These are phyloP conservation scores for Silybum marianum DNA, from an alignment of 129 eudicot genomes.

Conservation along the genomic window DNA sequence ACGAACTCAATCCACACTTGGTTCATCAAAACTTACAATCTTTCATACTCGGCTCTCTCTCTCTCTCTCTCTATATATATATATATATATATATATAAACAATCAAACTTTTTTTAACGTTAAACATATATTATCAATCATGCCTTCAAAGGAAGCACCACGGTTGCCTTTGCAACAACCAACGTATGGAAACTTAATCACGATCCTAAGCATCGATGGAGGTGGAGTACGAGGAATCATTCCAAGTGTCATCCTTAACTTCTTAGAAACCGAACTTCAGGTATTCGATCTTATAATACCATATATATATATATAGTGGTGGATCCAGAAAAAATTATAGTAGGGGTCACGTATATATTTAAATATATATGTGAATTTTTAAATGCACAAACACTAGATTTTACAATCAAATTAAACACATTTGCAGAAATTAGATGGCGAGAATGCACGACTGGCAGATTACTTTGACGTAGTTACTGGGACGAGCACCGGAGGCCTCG, in stretches of 20 bases:
- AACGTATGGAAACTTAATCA: conserved; percentile 39
- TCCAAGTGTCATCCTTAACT: conserved; percentile 35
- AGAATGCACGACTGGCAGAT: conserved; percentile 60
- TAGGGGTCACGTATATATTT: too few species aligned
- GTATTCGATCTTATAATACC: conserved; percentile 8
- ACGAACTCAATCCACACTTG: not conserved
- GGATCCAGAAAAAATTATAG: too few species aligned
- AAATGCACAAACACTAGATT: not conserved
- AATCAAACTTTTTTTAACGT: not conserved
- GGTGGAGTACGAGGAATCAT: conserved; percentile 45
- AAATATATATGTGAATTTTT: not conserved
- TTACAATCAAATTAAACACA: not conserved
- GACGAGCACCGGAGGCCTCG: conserved; percentile 53
- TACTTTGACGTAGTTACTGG: conserved; percentile 29
- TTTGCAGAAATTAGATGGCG: conserved; percentile 54
- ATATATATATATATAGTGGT: not conserved
- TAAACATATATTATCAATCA: conserved; percentile 10
- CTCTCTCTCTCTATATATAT: too few species aligned
- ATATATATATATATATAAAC: not conserved
- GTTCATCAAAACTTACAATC: not conserved
- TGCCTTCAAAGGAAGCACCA: conserved; percentile 27
- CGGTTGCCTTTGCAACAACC: conserved; percentile 31
- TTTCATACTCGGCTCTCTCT: not conserved
- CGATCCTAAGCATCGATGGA: conserved; percentile 40
- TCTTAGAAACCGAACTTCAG: conserved; percentile 41